Evolutionary conservation across 768 basidiomycete genomes (phyloP).

Genomic region (Sporobolomyces roseus): DNA sequence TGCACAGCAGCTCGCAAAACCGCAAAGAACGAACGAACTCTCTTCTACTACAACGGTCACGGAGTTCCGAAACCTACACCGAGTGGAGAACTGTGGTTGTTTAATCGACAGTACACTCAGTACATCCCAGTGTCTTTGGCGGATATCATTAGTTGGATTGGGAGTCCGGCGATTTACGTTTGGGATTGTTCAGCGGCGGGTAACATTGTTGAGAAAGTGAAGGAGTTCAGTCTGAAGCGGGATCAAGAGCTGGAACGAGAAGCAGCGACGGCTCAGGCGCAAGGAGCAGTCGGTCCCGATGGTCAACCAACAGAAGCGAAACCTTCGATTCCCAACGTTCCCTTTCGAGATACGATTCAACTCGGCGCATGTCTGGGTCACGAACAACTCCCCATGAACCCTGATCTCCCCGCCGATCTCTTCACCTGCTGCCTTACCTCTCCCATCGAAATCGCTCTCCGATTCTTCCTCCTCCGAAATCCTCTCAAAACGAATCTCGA

Average conservation of each 20-base stretch:
- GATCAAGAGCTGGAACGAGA: slow-evolving; percentile 48
- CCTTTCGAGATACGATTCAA: slow-evolving; percentile 82
- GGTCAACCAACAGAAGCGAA: slow-evolving; percentile 27
- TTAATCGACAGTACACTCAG: slow-evolving; percentile 94
- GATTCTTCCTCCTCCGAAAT: slow-evolving; percentile 82
- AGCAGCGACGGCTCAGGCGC: slow-evolving; percentile 46
- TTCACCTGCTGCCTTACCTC: slow-evolving; percentile 98
- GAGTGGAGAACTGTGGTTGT: slow-evolving; percentile 95
- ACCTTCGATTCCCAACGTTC: slow-evolving; percentile 49
- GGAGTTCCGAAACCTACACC: slow-evolving; percentile 95
- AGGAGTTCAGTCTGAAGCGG: slow-evolving; percentile 52
- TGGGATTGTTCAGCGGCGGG: slow-evolving; percentile 99
- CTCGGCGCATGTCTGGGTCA: slow-evolving; percentile 89
- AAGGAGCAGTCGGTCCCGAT: slow-evolving; percentile 27
- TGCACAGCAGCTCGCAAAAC: slow-evolving; percentile 76
- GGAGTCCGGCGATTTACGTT: slow-evolving; percentile 91
- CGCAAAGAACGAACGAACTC: slow-evolving; percentile 85
- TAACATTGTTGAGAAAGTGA: slow-evolving; percentile 84
- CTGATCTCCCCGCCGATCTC: slow-evolving; percentile 92
- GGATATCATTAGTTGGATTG: slow-evolving; percentile 89
- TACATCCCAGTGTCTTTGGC: slow-evolving; percentile 94
- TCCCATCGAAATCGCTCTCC: slow-evolving; percentile 94
- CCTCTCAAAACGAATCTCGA: slow-evolving; percentile 76
- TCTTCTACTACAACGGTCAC: slow-evolving; percentile 98
- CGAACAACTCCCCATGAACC: slow-evolving; percentile 87